A percentile compares a stretch with the other conserved stretches of the same genome.
These are phyloP conservation scores for Helminthosporium solani DNA, from an alignment of 2,329 filamentous ascomycete species.

Conservation along the genomic window DNA sequence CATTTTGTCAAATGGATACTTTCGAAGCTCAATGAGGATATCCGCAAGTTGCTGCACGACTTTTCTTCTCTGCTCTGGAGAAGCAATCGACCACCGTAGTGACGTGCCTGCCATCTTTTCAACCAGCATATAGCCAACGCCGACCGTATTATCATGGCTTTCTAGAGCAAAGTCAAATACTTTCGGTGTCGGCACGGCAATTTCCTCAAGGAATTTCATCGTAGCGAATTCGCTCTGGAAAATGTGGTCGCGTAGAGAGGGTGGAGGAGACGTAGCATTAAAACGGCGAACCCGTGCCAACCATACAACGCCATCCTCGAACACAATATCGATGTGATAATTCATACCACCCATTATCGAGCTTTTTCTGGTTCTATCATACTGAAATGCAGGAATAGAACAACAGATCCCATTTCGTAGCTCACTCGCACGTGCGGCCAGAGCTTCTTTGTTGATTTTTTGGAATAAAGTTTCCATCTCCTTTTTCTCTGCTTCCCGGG, in stretches of 20 bases:
- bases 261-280: slow-evolving; percentile 10
- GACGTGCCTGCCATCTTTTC: slow-evolving; percentile 9
- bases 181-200: slow-evolving; percentile 7
- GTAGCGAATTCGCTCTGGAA: slow-evolving; percentile 10
- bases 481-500: slow-evolving; percentile 35
- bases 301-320: slow-evolving; percentile 48
- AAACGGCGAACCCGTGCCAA: slow-evolving; percentile 44
- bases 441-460: slow-evolving; percentile 41
- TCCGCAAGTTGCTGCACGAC: slow-evolving; percentile 45
- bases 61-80: slow-evolving; percentile 32
- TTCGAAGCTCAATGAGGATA: slow-evolving; percentile 43
- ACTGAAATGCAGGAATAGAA: slow-evolving; percentile 39
- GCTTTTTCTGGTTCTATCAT: slow-evolving; percentile 37
- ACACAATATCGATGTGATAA: slow-evolving; percentile 47
- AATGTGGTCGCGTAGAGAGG: slow-evolving; percentile 9
- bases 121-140: slow-evolving; percentile 12
- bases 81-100: slow-evolving; percentile 35
- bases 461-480: slow-evolving; percentile 34
- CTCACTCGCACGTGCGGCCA: slow-evolving; percentile 40
- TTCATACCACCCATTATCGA: slow-evolving; percentile 51
- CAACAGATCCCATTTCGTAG: slow-evolving; percentile 42
- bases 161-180: slow-evolving; percentile 10
- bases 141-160: slow-evolving; percentile 5
- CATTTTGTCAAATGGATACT: slow-evolving; percentile 40
- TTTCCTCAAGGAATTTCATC: slow-evolving; percentile 10